Conservation (phyloP, 371 early-diverging fungal genomes). For the Mortierella polycephala region DNA sequence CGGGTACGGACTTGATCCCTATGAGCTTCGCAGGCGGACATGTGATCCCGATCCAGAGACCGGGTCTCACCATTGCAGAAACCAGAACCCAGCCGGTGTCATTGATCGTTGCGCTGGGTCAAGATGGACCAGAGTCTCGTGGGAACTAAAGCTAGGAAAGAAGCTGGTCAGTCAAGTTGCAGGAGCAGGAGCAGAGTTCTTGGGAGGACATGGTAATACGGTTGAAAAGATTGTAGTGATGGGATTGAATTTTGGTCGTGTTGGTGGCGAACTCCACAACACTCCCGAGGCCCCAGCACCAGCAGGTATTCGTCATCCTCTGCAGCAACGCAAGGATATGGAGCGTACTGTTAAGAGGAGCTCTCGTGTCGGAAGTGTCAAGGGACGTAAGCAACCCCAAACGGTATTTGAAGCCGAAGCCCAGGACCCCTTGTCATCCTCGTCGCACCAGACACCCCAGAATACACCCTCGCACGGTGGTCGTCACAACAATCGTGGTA, state of each 20-base stretch:
- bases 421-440: no score
- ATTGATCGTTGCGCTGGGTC: slow-evolving; percentile 64
- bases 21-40: slow-evolving; percentile 58
- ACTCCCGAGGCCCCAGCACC: not conserved
- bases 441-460: no score
- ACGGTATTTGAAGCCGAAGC: no score
- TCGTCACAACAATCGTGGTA: not conserved
- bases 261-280: slow-evolving; percentile 14
- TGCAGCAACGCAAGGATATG: no score
- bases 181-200: slow-evolving; percentile 1
- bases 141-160: slow-evolving; percentile 10
- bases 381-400: no score
- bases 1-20: slow-evolving; percentile 37
- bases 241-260: slow-evolving; percentile 34
- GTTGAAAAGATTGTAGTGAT: slow-evolving; percentile 28
- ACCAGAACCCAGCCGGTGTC: slow-evolving; percentile 58
- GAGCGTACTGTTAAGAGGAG: no score
- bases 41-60: slow-evolving; percentile 59
- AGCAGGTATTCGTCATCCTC: not conserved
- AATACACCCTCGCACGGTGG: not conserved
- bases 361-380: no score
- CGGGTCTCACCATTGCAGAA: slow-evolving; percentile 60
- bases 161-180: slow-evolving; percentile 22
- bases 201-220: slow-evolving; percentile 17
- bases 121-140: slow-evolving; percentile 11